A percentile compares a stretch with the other conserved stretches of the same genome.
These are phyloP conservation scores for Hapsidospora chrysogenum DNA, from an alignment of 495 filamentous ascomycete species.

Conservation along the genomic window DNA sequence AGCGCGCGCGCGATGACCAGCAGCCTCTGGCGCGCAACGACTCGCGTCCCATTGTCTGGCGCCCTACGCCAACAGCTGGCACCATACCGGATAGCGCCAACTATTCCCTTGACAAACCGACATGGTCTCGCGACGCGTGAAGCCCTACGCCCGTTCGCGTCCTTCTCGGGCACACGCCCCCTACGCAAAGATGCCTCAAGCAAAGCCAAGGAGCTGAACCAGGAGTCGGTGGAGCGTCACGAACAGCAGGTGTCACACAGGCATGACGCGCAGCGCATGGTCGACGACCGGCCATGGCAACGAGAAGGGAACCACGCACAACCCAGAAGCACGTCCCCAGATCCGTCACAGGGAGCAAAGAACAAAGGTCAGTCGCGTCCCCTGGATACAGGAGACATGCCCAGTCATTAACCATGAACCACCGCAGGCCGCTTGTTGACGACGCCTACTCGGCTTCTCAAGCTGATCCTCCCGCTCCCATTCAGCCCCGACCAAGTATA, in stretches of 20 bases:
- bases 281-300: slow-evolving; percentile 45
- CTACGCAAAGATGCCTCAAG: too few relatives aligned
- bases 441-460: slow-evolving; percentile 77
- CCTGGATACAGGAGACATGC: not conserved
- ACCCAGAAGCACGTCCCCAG: slow-evolving; percentile 24
- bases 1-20: too few relatives aligned
- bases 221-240: slow-evolving; percentile 19
- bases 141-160: too few relatives aligned
- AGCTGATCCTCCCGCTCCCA: slow-evolving; percentile 70
- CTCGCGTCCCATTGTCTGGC: too few relatives aligned
- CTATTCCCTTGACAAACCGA: too few relatives aligned
- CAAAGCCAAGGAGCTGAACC: slow-evolving; percentile 17
- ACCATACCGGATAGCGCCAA: too few relatives aligned
- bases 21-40: too few relatives aligned
- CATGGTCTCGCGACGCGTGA: too few relatives aligned
- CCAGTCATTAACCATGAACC: not conserved
- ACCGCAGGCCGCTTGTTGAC: slow-evolving; percentile 66
- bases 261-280: slow-evolving; percentile 11
- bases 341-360: slow-evolving; percentile 25
- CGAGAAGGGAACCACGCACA: slow-evolving; percentile 42
- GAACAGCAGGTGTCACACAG: slow-evolving; percentile 18
- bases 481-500: slow-evolving; percentile 25
- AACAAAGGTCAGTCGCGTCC: slow-evolving; percentile 35
- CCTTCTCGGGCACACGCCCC: too few relatives aligned
- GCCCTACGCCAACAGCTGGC: too few relatives aligned